A percentile compares a stretch with the other conserved stretches of the same genome.
These are phyloP conservation scores for Lactifluus hygrophoroides DNA, from an alignment of 768 basidiomycete genomes.

Conservation along the genomic window DNA sequence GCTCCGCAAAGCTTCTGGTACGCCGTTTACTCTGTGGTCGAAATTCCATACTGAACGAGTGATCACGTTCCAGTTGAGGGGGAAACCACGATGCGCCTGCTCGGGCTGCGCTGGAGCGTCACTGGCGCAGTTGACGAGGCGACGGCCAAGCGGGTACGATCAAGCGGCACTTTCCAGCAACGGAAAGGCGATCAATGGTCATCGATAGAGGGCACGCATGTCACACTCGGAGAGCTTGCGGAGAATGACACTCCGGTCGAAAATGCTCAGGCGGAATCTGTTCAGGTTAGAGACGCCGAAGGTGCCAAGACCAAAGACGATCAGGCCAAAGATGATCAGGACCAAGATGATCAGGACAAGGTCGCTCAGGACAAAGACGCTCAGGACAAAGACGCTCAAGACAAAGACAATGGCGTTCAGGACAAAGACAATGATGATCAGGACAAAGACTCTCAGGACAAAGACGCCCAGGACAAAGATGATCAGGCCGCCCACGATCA, in stretches of 20 bases:
- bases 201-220: background rate
- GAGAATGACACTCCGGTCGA: background rate
- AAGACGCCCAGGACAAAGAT: no score
- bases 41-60: background rate
- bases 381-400: no score
- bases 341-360: no score
- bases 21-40: background rate
- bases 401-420: no score
- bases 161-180: background rate
- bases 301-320: no score
- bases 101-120: slow-evolving; percentile 6
- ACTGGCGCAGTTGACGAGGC: background rate
- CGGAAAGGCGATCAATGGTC: background rate
- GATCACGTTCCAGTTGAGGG: background rate
- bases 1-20: background rate
- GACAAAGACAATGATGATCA: no score
- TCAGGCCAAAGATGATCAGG: no score
- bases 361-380: no score
- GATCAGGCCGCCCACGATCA: no score
- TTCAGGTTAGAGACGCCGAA: no score
- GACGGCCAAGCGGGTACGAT: background rate
- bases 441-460: no score
- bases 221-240: background rate
- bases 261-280: no score
- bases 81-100: background rate